Percentiles rank a stretch among this genome's conserved stretches.
These are phyloP conservation scores for Phaseolus lunatus DNA, from an alignment of 306 rosid genomes.

Conservation along the genomic window DNA sequence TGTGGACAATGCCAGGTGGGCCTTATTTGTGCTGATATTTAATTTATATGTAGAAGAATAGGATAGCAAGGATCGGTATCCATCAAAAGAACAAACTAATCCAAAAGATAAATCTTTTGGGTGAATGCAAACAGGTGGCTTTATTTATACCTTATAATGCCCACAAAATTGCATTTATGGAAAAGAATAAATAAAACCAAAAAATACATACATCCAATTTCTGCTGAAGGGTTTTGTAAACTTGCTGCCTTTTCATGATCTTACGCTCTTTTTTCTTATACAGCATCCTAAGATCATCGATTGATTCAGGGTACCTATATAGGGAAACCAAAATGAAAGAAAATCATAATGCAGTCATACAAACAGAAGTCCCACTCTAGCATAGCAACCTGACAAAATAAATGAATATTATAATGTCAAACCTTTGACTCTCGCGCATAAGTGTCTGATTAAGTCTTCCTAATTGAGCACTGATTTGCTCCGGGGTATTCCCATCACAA, in stretches of 20 bases:
- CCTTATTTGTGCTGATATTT: background rate
- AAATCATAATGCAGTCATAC: slow-evolving; percentile 5
- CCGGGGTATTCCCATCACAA: slow-evolving; percentile 74
- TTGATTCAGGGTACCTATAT: slow-evolving; percentile 75
- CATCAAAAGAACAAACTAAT: background rate
- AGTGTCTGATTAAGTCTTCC: slow-evolving; percentile 66
- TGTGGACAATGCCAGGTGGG: background rate
- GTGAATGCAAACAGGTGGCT: background rate
- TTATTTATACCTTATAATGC: slow-evolving; percentile 13
- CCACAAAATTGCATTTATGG: slow-evolving; percentile 15
- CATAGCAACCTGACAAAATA: slow-evolving; percentile 19
- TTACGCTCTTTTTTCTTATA: slow-evolving; percentile 71
- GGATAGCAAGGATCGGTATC: background rate
- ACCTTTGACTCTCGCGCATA: slow-evolving; percentile 75
- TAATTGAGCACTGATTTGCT: slow-evolving; percentile 75
- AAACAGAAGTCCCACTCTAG: slow-evolving; percentile 28
- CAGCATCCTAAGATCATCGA: slow-evolving; percentile 75
- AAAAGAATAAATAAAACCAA: slow-evolving; percentile 36
- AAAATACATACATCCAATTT: slow-evolving; percentile 52
- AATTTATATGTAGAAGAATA: background rate
- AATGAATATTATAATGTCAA: slow-evolving; percentile 32
- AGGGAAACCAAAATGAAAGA: slow-evolving; percentile 14
- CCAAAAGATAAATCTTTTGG: background rate
- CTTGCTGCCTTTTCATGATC: slow-evolving; percentile 65
- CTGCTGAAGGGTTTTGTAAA: slow-evolving; percentile 67